A percentile compares a stretch with the other conserved stretches of the same genome.
Evolutionary conservation across 305 asterid genomes (phyloP).

Genomic region (Fraxinus baroniana): DNA sequence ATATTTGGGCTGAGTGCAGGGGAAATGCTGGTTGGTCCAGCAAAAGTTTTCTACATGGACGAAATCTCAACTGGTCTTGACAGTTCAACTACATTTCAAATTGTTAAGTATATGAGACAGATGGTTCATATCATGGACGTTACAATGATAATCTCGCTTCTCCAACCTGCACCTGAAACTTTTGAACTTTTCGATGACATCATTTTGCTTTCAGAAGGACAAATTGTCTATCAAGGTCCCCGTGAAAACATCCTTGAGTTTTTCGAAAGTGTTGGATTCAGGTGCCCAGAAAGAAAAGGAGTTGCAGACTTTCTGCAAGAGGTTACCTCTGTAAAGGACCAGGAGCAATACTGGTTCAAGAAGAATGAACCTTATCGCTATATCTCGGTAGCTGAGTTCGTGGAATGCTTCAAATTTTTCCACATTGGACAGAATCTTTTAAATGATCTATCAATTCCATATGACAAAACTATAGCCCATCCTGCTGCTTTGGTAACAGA

Average conservation of each 20-base stretch:
- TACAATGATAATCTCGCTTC: constrained; percentile 85
- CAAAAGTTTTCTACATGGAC: constrained; percentile 92
- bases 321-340: constrained; percentile 88
- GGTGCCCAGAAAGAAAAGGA: constrained; percentile 91
- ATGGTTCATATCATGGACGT: constrained; percentile 93
- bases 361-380: constrained; percentile 59
- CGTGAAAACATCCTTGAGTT: constrained; percentile 72
- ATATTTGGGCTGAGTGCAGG: constrained; percentile 43
- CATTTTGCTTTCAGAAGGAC: constrained; percentile 83
- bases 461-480: constrained; percentile 60
- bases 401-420: constrained; percentile 58
- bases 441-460: constrained; percentile 70
- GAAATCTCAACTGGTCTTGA: constrained; percentile 98
- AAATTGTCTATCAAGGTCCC: constrained; percentile 82
- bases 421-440: constrained; percentile 62
- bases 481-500: constrained; percentile 91
- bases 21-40: constrained; percentile 96
- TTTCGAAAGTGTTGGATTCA: constrained; percentile 80
- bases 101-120: constrained; percentile 78
- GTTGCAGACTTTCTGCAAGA: constrained; percentile 93
- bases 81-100: constrained; percentile 90
- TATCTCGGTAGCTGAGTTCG: constrained; percentile 67
- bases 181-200: constrained; percentile 85
- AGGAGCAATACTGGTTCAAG: constrained; percentile 83
- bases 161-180: constrained; percentile 95